Percentiles rank a stretch among this genome's conserved stretches.
These are phyloP conservation scores for Alternaria gaisen DNA, from an alignment of 2,329 filamentous ascomycete genomes.

Conservation along the genomic window DNA sequence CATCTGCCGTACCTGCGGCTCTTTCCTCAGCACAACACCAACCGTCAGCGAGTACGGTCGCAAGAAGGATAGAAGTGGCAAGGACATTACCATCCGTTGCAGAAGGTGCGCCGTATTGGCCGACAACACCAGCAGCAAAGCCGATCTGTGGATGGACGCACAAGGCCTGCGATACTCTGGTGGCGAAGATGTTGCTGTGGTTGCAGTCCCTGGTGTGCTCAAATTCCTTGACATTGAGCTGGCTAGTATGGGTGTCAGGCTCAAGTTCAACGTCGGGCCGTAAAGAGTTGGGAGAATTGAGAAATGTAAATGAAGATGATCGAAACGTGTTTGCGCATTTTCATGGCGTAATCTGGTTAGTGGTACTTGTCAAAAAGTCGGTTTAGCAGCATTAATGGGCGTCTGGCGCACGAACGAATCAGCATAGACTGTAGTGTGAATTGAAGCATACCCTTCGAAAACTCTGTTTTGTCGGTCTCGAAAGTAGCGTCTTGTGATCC, in stretches of 20 bases:
- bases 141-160: constrained; percentile 86
- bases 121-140: constrained; percentile 64
- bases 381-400: neutral
- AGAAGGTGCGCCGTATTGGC: constrained; percentile 74
- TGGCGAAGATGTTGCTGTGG: constrained; percentile 87
- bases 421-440: neutral
- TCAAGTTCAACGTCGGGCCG: constrained; percentile 83
- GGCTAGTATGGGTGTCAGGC: constrained; percentile 93
- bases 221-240: constrained; percentile 95
- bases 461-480: neutral
- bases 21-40: constrained; percentile 87
- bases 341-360: neutral
- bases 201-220: constrained; percentile 91
- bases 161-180: constrained; percentile 84
- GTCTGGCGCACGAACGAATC: neutral
- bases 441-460: neutral
- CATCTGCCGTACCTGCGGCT: constrained; percentile 89
- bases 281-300: constrained; percentile 25
- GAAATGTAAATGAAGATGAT: neutral
- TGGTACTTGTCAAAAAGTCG: neutral
- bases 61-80: constrained; percentile 68
- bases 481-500: neutral
- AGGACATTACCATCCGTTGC: constrained; percentile 78
- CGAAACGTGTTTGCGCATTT: neutral
- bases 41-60: constrained; percentile 67